A percentile compares a stretch with the other conserved stretches of the same genome.
Evolutionary conservation across 805 yeast genomes (phyloP).

Genomic region (Yarrowia divulgata): DNA sequence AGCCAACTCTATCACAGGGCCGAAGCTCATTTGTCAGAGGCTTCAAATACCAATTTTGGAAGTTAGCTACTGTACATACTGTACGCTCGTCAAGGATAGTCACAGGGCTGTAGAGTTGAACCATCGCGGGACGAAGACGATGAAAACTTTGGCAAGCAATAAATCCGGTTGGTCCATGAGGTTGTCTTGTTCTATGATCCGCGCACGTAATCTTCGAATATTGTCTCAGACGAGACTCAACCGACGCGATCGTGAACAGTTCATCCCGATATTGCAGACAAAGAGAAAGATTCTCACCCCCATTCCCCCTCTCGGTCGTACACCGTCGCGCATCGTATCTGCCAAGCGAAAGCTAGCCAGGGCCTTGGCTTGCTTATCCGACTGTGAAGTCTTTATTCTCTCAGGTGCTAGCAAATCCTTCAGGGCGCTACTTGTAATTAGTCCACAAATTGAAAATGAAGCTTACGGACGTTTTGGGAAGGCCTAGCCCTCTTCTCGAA

Average conservation of each 20-base stretch:
- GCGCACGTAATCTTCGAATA: too few species aligned
- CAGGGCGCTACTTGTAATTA: neutral
- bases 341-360: neutral
- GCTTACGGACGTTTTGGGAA: slow-evolving; percentile 1
- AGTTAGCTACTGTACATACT: too few species aligned
- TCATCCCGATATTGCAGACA: neutral
- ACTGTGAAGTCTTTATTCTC: neutral
- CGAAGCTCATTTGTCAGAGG: neutral
- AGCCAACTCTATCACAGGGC: neutral
- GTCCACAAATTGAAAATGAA: neutral
- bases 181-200: neutral
- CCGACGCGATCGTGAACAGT: too few species aligned
- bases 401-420: neutral
- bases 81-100: neutral
- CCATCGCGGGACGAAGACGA: neutral
- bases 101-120: neutral
- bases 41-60: neutral
- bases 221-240: too few species aligned
- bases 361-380: slow-evolving; percentile 11
- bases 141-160: neutral
- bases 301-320: neutral
- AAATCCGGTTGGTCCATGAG: too few species aligned
- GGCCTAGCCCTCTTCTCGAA: neutral
- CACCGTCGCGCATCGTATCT: slow-evolving; percentile 17
- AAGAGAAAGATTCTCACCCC: neutral